A percentile compares a stretch with the other conserved stretches of the same genome.
These are phyloP conservation scores for Talaromyces nanjingensis DNA, from an alignment of 495 filamentous ascomycete genomes.

Conservation along the genomic window DNA sequence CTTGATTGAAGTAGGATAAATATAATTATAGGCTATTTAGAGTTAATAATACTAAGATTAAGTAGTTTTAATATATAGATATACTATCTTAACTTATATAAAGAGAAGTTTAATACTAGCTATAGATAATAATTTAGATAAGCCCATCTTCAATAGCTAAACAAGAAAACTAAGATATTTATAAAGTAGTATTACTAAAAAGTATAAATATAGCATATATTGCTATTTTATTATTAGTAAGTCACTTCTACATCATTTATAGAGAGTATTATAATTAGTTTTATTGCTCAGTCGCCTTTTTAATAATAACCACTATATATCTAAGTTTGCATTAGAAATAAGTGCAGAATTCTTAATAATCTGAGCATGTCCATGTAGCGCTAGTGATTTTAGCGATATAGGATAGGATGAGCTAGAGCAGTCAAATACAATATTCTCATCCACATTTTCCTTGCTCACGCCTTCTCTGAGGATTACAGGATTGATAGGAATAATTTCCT, in stretches of 20 bases:
- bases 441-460: slow-evolving; percentile 4
- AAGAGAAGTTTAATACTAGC: not conserved
- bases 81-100: not conserved
- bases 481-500: slow-evolving; percentile 1
- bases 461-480: slow-evolving; percentile 4
- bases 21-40: not conserved
- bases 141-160: not conserved
- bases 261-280: not conserved
- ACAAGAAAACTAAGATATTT: not conserved
- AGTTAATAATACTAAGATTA: not conserved
- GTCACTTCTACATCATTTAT: not conserved
- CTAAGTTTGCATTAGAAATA: not conserved
- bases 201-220: not conserved
- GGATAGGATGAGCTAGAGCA: slow-evolving; percentile 3
- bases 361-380: slow-evolving; percentile 7
- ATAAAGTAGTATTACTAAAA: not conserved
- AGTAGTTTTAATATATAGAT: not conserved
- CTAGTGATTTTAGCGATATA: not conserved
- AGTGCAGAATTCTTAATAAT: not conserved
- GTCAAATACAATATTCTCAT: slow-evolving; percentile 5
- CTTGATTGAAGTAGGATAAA: not conserved
- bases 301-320: not conserved
- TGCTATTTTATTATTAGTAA: not conserved
- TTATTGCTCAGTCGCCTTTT: slow-evolving; percentile 4
- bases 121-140: not conserved